Evolutionary conservation across 2,329 filamentous ascomycete species (phyloP), one percentile per base, ranked within the genome.

Genomic region (Pezicula rhizophila): DNA sequence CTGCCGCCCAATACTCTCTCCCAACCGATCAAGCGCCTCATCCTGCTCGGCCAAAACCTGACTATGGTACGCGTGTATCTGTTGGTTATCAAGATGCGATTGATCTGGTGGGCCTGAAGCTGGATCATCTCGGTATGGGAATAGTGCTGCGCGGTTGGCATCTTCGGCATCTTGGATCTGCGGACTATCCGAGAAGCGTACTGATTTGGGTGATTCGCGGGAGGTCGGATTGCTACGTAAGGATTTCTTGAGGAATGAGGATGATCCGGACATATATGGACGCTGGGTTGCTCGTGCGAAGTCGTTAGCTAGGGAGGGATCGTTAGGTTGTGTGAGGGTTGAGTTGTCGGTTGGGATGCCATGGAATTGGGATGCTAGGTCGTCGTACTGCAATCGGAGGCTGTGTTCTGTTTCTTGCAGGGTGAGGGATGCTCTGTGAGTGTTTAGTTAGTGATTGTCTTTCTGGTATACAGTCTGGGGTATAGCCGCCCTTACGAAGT

Each of bases 21-120:
- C 89, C 4, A 99, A 73, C 8, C 79, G 76, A 66, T 97, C 92
- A n/a, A 99, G 77, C 66, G 96, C 90, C 56, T 88, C 86, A 64
- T 99, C 93, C 69, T 99, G 93, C 53, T 96, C 84, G n/a, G 78
- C 77, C 34, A 99, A 74, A 23, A 96, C 82, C 53, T 82, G 82
- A 48, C 77, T 73, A 70, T 99, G 93, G 68, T 95, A 91, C 18
- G 78, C 75, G 69, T 96, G 87, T 55, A 97, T 84, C 69, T 96
- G 89, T 66, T 85, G 75, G 68, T 97, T 97, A 64, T 78, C 76
- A 63, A 96, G 74, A 70, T 52, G 69, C 61, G 57, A 64, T 58
- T 63, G 60, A 55, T 64, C 64, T 18, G 57, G 60, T 17, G 56
- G 58, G 4, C 53, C 60, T n/a, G 54, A 54, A 12, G 49, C 57